A percentile compares a stretch with the other conserved stretches of the same genome.
Evolutionary conservation across 2,329 filamentous ascomycete species (phyloP).

Genomic region (Fusarium duplospermum): DNA sequence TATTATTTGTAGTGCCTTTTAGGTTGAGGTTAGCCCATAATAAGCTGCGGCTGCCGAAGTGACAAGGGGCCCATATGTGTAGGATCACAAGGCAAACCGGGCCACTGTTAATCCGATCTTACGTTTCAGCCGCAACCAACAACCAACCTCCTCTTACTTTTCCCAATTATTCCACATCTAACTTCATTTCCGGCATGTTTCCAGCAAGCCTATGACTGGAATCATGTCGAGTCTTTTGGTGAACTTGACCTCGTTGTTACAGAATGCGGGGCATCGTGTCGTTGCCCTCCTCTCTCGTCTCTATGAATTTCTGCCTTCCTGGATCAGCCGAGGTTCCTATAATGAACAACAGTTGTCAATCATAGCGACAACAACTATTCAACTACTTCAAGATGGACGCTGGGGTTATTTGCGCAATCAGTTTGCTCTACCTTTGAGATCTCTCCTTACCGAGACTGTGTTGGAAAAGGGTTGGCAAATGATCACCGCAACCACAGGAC

Average conservation of each 20-base stretch:
- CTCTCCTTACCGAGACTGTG: background rate
- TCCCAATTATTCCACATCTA: background rate
- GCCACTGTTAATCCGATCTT: background rate
- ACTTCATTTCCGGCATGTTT: background rate
- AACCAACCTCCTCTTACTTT: background rate
- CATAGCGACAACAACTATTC: background rate
- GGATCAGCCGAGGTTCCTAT: background rate
- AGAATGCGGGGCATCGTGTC: background rate
- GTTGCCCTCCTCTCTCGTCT: background rate
- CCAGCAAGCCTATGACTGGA: background rate
- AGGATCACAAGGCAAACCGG: background rate
- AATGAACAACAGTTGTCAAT: background rate
- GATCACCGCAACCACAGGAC: background rate
- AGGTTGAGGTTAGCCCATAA: background rate
- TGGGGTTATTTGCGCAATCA: background rate
- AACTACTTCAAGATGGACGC: background rate
- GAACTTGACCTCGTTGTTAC: background rate
- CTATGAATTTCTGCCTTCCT: background rate
- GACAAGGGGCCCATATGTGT: background rate
- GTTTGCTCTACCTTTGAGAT: background rate
- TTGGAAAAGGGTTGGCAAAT: constrained; percentile 4
- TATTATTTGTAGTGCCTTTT: background rate
- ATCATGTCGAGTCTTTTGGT: background rate
- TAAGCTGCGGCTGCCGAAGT: background rate
- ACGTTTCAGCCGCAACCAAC: background rate